Conservation (phyloP, 148 eudicot genomes). For the Euryodendron excelsum region DNA sequence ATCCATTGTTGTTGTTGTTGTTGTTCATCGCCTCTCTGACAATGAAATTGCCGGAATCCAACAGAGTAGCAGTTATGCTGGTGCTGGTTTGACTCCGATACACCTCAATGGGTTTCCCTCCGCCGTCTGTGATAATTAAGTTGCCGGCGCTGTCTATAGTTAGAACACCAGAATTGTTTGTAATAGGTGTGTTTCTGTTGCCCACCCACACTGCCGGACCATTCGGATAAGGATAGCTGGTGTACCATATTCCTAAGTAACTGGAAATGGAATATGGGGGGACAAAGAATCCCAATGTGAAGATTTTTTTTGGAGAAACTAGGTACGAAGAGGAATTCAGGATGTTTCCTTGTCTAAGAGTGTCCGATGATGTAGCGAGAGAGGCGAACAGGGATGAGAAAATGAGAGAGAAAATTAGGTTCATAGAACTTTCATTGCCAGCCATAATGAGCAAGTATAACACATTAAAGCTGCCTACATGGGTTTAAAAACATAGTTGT, state of each 20-base stretch:
- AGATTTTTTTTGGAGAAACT: no score
- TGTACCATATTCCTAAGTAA: constrained; percentile 6
- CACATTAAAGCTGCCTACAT: no score
- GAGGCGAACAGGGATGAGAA: no score
- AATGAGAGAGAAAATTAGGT: no score
- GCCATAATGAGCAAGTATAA: no score
- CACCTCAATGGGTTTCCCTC: background rate
- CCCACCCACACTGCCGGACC: background rate
- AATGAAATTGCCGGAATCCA: background rate
- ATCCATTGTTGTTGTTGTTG: background rate
- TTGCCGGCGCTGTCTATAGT: background rate
- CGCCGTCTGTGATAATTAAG: background rate
- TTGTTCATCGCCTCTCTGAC: background rate
- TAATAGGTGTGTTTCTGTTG: background rate
- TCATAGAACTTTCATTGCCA: no score
- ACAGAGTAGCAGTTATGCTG: background rate
- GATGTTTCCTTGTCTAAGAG: no score
- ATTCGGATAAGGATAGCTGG: background rate
- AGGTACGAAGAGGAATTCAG: no score
- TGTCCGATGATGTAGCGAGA: no score
- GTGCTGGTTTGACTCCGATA: background rate
- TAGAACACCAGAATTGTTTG: background rate
- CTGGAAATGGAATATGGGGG: background rate
- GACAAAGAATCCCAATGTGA: no score
- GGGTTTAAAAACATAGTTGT: no score